These are phyloP conservation scores for Tolypocladium tundrense DNA, from an alignment of 2,329 filamentous ascomycete genomes.

Conservation along the genomic window DNA sequence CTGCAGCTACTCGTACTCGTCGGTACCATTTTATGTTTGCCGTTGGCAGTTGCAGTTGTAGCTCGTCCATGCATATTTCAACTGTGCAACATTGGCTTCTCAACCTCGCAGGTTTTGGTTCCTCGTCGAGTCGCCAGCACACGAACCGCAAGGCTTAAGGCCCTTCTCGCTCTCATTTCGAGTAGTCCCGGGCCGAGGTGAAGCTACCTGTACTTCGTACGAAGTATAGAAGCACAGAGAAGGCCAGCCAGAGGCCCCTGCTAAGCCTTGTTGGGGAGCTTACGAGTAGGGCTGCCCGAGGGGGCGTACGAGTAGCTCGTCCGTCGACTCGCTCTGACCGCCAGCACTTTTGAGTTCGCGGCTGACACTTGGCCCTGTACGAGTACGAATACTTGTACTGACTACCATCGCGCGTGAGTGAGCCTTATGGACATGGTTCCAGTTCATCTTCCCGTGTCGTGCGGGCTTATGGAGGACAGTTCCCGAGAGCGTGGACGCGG, in stretches of 20 bases:
- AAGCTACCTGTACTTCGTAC: no score
- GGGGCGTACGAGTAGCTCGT: background rate
- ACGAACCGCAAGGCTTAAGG: background rate
- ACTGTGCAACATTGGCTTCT: background rate
- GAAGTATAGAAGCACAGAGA: no score
- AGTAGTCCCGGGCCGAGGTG: no score
- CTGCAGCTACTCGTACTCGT: background rate
- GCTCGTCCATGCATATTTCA: background rate
- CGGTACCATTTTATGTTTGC: background rate
- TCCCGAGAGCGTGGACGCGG: background rate
- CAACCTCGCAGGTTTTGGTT: background rate
- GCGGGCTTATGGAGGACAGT: background rate
- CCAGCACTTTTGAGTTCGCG: background rate
- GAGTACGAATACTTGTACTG: background rate
- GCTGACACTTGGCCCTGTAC: background rate
- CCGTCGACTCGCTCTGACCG: background rate
- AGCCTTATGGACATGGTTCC: background rate
- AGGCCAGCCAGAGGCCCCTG: background rate
- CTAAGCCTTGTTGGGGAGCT: background rate
- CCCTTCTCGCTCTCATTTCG: no score
- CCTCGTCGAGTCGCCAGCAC: background rate
- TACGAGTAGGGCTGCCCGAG: background rate
- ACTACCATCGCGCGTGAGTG: background rate
- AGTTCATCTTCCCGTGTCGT: background rate
- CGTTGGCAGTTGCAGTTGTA: background rate